phyloP scores from a whole-genome alignment of 768 basidiomycete species.

The Terana coerulea region DNA sequence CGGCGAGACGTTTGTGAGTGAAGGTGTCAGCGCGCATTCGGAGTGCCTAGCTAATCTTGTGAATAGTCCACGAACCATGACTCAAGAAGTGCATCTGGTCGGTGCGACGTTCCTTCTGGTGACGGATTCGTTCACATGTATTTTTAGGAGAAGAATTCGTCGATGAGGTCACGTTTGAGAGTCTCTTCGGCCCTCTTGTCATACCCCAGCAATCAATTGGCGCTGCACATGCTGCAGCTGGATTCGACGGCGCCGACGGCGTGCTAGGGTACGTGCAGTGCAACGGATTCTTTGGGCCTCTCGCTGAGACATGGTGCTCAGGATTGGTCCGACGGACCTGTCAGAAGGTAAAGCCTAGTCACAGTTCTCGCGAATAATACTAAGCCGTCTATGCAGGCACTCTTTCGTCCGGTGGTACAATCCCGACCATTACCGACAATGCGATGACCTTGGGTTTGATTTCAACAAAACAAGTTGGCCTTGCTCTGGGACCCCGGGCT shows the following conservation, averaged over 20 bases:
- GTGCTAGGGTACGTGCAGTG: slow-evolving; percentile 51
- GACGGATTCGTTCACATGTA: too few relatives aligned
- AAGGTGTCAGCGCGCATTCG: too few relatives aligned
- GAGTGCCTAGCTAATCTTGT: not conserved
- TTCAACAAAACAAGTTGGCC: slow-evolving; percentile 23
- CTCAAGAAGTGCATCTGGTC: too few relatives aligned
- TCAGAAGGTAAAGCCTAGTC: slow-evolving; percentile 45
- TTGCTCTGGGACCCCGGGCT: slow-evolving; percentile 28
- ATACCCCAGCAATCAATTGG: slow-evolving; percentile 60
- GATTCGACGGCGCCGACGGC: slow-evolving; percentile 49
- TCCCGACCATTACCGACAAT: slow-evolving; percentile 34
- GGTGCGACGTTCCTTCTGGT: too few relatives aligned
- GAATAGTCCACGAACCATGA: not conserved
- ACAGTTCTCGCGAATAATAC: not conserved
- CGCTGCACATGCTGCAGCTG: slow-evolving; percentile 44
- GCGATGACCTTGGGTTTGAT: slow-evolving; percentile 29
- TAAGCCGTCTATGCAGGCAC: not conserved
- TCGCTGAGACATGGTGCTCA: slow-evolving; percentile 21
- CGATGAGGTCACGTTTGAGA: slow-evolving; percentile 29
- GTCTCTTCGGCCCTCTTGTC: slow-evolving; percentile 42
- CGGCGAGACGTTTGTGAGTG: too few relatives aligned
- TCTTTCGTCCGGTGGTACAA: not conserved
- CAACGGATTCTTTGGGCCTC: not conserved
- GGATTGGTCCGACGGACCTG: slow-evolving; percentile 58
- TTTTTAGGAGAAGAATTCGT: too few relatives aligned